Evolutionary conservation across 129 eudicot species (phyloP).

Genomic region (Sambucus nigra): DNA sequence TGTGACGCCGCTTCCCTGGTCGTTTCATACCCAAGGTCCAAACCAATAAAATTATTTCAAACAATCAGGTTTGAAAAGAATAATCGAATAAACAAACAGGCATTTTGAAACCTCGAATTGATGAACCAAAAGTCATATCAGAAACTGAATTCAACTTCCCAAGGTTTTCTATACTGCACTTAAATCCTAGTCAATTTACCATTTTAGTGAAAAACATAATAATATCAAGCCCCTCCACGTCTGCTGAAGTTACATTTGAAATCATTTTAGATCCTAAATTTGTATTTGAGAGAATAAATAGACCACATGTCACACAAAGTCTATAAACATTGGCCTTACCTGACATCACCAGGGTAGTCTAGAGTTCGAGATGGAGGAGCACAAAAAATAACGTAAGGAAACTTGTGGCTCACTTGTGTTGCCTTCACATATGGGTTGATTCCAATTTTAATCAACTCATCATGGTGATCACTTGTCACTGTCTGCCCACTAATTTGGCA

Average conservation of each 20-base stretch:
- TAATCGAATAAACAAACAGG: not conserved
- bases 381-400: conserved; percentile 82
- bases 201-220: too few relatives aligned
- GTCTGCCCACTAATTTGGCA: conserved; percentile 82
- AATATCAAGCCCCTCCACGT: too few relatives aligned
- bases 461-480: conserved; percentile 72
- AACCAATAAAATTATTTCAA: conserved; percentile 4
- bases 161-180: not conserved
- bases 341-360: conserved; percentile 76
- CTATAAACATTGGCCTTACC: conserved; percentile 52
- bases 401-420: conserved; percentile 36
- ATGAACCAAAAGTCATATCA: not conserved
- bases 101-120: not conserved
- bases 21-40: conserved; percentile 6
- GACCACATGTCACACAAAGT: too few relatives aligned
- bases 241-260: too few relatives aligned
- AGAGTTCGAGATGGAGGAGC: conserved; percentile 75
- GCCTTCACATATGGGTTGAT: conserved; percentile 67
- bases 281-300: too few relatives aligned
- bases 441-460: conserved; percentile 68
- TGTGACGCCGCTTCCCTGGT: conserved; percentile 64
- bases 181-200: not conserved
- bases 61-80: conserved; percentile 1
- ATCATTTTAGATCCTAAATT: too few relatives aligned
- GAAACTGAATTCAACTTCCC: not conserved